Percentiles rank a stretch among this genome's conserved stretches.
These are phyloP conservation scores for Pyronema omphalodes DNA, from an alignment of 495 filamentous ascomycete genomes.

Conservation along the genomic window DNA sequence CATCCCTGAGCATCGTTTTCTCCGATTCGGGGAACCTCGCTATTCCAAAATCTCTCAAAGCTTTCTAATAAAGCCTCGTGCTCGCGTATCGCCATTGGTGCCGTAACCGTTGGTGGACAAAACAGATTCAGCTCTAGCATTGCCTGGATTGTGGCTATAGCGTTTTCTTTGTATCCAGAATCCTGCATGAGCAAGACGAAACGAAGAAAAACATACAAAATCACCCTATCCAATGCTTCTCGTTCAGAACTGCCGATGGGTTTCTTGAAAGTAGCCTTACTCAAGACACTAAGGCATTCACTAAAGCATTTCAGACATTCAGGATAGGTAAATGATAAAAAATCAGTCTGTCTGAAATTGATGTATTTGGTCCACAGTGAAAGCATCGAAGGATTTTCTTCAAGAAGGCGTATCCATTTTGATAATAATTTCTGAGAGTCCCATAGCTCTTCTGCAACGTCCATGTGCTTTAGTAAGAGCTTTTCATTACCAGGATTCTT, in stretches of 20 bases:
- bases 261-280: constrained; percentile 20
- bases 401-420: constrained; percentile 45
- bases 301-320: constrained; percentile 37
- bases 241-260: constrained; percentile 11
- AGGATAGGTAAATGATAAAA: constrained; percentile 50
- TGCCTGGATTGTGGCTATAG: constrained; percentile 67
- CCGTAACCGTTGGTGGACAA: constrained; percentile 25
- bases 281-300: constrained; percentile 36
- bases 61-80: constrained; percentile 16
- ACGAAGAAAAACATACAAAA: constrained; percentile 57
- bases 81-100: constrained; percentile 8
- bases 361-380: constrained; percentile 56
- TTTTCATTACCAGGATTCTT: constrained; percentile 34
- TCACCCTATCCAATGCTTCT: constrained; percentile 31
- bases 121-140: constrained; percentile 57
- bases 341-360: constrained; percentile 54
- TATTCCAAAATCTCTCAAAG: constrained; percentile 62
- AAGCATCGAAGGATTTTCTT: constrained; percentile 39
- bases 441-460: constrained; percentile 57
- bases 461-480: constrained; percentile 48
- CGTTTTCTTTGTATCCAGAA: constrained; percentile 61
- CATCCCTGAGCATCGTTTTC: constrained; percentile 56
- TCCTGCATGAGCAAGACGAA: constrained; percentile 56
- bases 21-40: constrained; percentile 61
- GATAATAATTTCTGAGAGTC: constrained; percentile 38